A percentile compares a stretch with the other conserved stretches of the same genome.
phyloP scores from a whole-genome alignment of 108 stramenopile species.

The Pseudonitzschia multiseries region DNA sequence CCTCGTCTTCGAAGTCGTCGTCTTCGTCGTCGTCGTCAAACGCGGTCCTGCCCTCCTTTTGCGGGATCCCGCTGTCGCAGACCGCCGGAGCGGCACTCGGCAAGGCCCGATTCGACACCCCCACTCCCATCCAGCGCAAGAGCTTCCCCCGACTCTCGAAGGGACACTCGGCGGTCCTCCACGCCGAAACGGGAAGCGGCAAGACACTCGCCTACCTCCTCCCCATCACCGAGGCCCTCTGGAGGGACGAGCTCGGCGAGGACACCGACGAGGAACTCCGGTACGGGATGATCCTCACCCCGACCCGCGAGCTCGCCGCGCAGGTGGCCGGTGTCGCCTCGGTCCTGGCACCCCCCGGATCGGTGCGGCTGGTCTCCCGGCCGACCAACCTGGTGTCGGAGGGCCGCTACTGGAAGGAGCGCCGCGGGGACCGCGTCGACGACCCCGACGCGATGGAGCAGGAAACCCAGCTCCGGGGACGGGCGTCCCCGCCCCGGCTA shows the following conservation, averaged over 20 bases:
- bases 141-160: conserved; percentile 52
- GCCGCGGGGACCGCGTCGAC: conserved; percentile 42
- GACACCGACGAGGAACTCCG: conserved; percentile 22
- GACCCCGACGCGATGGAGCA: conserved; percentile 18
- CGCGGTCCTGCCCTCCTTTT: conserved; percentile 45
- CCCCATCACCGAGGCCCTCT: conserved; percentile 82
- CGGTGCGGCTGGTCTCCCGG: conserved; percentile 70
- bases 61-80: conserved; percentile 60
- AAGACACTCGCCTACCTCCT: conserved; percentile 84
- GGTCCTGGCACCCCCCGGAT: conserved; percentile 83
- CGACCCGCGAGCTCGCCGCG: conserved; percentile 92
- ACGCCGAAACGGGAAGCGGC: conserved; percentile 82
- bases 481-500: conserved; percentile 51
- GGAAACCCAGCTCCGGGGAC: conserved; percentile 31
- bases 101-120: conserved; percentile 51
- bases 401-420: conserved; percentile 32
- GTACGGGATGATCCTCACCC: conserved; percentile 81
- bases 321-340: conserved; percentile 88
- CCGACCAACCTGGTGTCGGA: conserved; percentile 71
- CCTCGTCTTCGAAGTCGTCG: not conserved
- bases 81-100: conserved; percentile 63
- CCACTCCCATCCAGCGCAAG: conserved; percentile 75
- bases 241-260: conserved; percentile 37
- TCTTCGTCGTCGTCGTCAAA: too few relatives aligned
- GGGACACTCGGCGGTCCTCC: conserved; percentile 66